Conservation (phyloP, 73 alveolate species). For the Stentor roeselii region DNA sequence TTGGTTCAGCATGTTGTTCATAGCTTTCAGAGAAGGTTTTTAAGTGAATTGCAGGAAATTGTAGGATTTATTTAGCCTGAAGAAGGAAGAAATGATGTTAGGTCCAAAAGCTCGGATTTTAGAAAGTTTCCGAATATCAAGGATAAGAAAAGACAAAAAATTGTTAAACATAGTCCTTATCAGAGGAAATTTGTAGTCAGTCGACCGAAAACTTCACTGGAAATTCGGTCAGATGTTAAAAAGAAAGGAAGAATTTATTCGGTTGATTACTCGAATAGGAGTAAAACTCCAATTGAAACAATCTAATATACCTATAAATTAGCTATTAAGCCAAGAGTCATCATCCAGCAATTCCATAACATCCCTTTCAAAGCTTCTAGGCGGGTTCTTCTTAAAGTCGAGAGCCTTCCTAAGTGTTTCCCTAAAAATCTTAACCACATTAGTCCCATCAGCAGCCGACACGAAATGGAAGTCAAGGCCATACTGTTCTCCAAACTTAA, state of each 20-base stretch:
- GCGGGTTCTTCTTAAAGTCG: constrained; percentile 79
- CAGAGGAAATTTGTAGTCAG: not conserved
- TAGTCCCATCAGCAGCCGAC: constrained; percentile 96
- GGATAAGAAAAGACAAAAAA: not conserved
- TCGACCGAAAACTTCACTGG: constrained; percentile 10
- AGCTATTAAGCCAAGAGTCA: too few species aligned
- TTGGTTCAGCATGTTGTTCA: constrained; percentile 8
- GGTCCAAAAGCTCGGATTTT: constrained; percentile 6
- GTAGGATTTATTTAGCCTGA: constrained; percentile 11
- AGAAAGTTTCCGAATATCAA: constrained; percentile 4
- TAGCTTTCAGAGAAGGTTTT: constrained; percentile 6
- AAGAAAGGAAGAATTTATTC: not conserved
- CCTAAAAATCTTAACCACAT: constrained; percentile 87
- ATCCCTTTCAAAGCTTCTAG: constrained; percentile 70
- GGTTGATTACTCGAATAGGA: not conserved
- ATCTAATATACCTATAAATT: too few species aligned
- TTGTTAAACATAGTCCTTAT: constrained; percentile 21
- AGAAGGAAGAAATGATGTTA: not conserved
- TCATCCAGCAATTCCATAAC: too few species aligned
- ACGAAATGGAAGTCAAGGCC: constrained; percentile 85
- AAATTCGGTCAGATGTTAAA: not conserved
- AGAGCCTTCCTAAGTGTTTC: constrained; percentile 81
- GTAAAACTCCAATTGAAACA: not conserved
- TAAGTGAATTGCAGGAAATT: constrained; percentile 25
- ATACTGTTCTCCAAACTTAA: constrained; percentile 82